Base-by-base conservation (phyloP, 192 early-diverging fungal genomes). In the Podila verticillata region DNA sequence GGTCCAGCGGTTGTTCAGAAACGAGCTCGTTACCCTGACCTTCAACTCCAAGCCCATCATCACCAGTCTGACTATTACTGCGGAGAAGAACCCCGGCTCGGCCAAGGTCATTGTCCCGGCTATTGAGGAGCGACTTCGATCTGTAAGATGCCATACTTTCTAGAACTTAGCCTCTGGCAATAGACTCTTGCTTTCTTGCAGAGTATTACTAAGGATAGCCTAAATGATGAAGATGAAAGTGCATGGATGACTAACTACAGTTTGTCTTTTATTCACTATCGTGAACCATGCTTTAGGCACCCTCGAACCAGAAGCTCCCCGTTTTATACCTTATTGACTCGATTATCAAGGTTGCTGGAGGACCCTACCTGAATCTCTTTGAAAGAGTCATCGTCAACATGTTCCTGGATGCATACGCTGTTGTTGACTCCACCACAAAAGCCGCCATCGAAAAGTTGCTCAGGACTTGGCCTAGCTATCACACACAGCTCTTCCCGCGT, bases 41-140 rank as follows among this genome's bases (percentile, higher is more conserved):
- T 96, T 96, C 83, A 97, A 95, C 84, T 94, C 92, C 48, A 93
- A 93, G 62, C 97, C 97, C 13, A 96, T 98, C 73, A 98, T 98
- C 79, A 95, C 91, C 44, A 91, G 90, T 60, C 84, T 98, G 68
- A 97, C 97, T 13, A 94, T 93, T 56, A 87, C 92, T 54, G 97
- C 97, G 4, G 88, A 91, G 66, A 91, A 93, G 66, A 93, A 94
- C 81, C 36, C 88, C 17, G 30, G 64, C 36, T 87, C 88, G 0
- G 91, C 95, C 5, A 85, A 84, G 10, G 86, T 88, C 22, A 94
- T 98, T 68, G 91, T 96, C 47, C 87, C 90, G 74, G 91, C 90
- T 19, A 95, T 98, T 44, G 88, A 90, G 61, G 78, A 88, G 30
- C 71, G 84, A 75, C 65, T 88, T 30, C 72, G 84, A 75, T 73